Base-by-base conservation (phyloP, 176 grass and related monocot species). In the Typha latifolia region DNA sequence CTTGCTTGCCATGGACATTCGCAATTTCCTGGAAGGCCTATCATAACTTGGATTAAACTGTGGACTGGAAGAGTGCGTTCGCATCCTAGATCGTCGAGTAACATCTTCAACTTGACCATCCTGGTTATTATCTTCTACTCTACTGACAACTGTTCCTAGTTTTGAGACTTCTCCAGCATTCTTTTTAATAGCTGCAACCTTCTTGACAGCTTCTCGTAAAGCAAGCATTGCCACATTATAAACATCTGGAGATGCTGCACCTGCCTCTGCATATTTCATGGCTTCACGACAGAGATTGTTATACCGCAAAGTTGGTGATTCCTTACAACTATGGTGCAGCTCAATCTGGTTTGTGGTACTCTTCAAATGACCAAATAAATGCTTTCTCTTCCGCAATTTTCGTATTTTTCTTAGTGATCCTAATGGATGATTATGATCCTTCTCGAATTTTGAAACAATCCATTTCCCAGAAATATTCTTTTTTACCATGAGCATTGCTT, bases 211-310 rank as follows among this genome's bases (percentile, higher is more conserved):
- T 62, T 74, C 72, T 47, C 8, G 22, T 37, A 74, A 32, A 74
- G 72, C 72, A 34, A 22, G 56, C 61, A 73, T 63, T 20, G 71
- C 57, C 59, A 73, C 71, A 53, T 52, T 64, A 48, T 74, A 74
- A 32, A 64, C 72, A 74, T 74, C 61, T 21, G 72, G 62, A 53
- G 72, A 74, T 51, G 62, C 72, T 52, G 61, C 62, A 34, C 72
- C 72, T 52, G 49, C 72, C 49, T 74, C 61, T 20, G 72, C 72
- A 74, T 74, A 74, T 64, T 74, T 74, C 72, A 74, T 64, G 48
- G 72, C 72, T 64, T 74, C 72, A 34, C 48, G 48, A 52, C 72
- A 65, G 8, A 64, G 49, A 23, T 64, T 74, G 72, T 74, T 74
- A 47, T 64, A 74, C 16, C 72, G 47, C 2, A 49, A 20, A 14